These are phyloP conservation scores for Gypsophila paniculata DNA, from an alignment of 179 eudicot genomes.

Conservation along the genomic window DNA sequence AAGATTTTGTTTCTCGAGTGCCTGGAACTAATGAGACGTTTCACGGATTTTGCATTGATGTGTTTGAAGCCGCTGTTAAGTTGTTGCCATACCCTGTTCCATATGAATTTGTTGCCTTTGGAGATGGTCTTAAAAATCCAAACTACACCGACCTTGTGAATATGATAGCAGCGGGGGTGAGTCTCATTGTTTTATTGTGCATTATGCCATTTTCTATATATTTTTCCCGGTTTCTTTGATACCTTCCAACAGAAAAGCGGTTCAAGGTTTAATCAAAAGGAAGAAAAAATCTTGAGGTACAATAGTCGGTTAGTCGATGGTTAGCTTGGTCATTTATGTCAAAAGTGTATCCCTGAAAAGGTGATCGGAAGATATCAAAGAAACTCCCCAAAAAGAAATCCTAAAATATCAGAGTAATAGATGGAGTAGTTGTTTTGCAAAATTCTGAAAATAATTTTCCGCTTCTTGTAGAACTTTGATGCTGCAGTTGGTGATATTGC, in stretches of 20 bases:
- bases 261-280: too few relatives aligned
- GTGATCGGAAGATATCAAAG: background rate
- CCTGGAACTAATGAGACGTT: constrained; percentile 45
- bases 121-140: constrained; percentile 75
- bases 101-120: constrained; percentile 64
- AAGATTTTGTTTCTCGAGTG: constrained; percentile 67
- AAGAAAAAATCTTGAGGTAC: too few relatives aligned
- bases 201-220: background rate
- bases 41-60: constrained; percentile 87
- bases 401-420: background rate
- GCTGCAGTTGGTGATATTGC: constrained; percentile 92
- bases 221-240: background rate
- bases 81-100: constrained; percentile 84
- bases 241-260: background rate
- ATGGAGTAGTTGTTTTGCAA: constrained; percentile 1
- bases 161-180: constrained; percentile 62
- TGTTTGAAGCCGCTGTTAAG: constrained; percentile 68
- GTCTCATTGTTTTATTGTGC: constrained; percentile 17
- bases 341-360: background rate
- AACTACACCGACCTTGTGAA: constrained; percentile 66
- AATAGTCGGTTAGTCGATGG: too few relatives aligned
- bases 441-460: constrained; percentile 8
- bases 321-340: too few relatives aligned
- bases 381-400: too few relatives aligned
- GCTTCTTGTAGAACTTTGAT: constrained; percentile 51